phyloP scores from a whole-genome alignment of 768 basidiomycete genomes.

The Phlebiopsis flavidoalba region DNA sequence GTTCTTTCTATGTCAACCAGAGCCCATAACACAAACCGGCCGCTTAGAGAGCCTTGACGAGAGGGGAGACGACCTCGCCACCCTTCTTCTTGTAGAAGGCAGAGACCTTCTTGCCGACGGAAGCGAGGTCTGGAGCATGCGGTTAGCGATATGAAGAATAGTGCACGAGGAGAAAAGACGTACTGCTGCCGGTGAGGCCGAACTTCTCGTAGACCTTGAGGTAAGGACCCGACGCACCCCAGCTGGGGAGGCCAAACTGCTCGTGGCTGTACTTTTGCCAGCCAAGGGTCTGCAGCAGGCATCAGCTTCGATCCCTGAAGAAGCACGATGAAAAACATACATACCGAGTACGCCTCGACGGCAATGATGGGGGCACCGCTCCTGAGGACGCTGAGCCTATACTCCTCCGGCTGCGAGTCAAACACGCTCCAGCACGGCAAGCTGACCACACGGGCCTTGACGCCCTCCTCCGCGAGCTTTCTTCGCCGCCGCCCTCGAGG shows the following conservation, averaged over 20 bases:
- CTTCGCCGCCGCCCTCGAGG: conserved; percentile 78
- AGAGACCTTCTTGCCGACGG: conserved; percentile 80
- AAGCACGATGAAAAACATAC: background rate
- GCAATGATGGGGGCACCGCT: conserved; percentile 88
- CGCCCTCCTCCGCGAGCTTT: conserved; percentile 70
- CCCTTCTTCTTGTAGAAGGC: conserved; percentile 81
- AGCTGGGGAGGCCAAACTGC: conserved; percentile 69
- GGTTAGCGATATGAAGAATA: conserved; percentile 42
- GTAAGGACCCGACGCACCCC: conserved; percentile 90
- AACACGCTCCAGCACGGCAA: conserved; percentile 90
- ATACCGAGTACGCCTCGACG: conserved; percentile 67
- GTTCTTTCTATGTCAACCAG: background rate
- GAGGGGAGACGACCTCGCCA: conserved; percentile 65
- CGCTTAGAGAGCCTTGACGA: conserved; percentile 61
- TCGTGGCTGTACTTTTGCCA: conserved; percentile 93
- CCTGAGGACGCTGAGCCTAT: conserved; percentile 79
- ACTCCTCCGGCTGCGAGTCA: conserved; percentile 74
- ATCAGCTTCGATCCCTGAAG: conserved; percentile 3
- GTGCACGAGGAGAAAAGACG: background rate
- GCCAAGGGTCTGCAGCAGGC: conserved; percentile 50
- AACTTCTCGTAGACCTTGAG: conserved; percentile 90
- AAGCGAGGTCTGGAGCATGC: conserved; percentile 48
- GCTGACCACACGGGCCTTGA: conserved; percentile 80
- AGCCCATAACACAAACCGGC: background rate
- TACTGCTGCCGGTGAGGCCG: conserved; percentile 65